Base-by-base conservation (phyloP, 257 asterid genomes). In the Primulina eburnea region DNA sequence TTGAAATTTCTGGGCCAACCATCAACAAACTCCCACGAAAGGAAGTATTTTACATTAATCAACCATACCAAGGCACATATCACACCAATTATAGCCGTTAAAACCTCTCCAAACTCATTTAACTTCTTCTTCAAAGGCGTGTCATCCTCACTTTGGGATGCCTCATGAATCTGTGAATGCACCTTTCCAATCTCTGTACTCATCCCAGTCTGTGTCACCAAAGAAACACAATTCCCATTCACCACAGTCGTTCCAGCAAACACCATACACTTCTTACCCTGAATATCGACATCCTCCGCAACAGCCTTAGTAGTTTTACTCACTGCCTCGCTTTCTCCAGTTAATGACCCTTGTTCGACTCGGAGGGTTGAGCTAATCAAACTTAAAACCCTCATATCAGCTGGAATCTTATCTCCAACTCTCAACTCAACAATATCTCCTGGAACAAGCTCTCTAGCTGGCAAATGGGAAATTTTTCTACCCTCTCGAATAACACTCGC, bases 191-290 rank as follows among this genome's bases (percentile, higher is more conserved):
- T 86, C 87, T 94, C 99, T 0, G 99, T 86, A 76, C 66, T 83
- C 99, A 94, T 94, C 73, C 99, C 99, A 34, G 81, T 94, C 65
- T 88, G 86, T 30, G 92, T 91, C 64, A 91, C 99, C 85, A 94
- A 79, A 70, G 95, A 91, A 47, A 91, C 74, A 75, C 98, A 89
- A 62, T 88, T 79, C 68, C 99, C 99, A 69, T 94, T 94, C 73
- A 94, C 99, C 78, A 94, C 94, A 29, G 99, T 91, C 0, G 98
- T 94, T 68, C 99, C 98, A 53, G 99, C 96, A 84, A 94, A 94
- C 65, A 94, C 92, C 96, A 94, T 89, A 69, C 97, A 88, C 77
- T 89, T 94, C 79, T 94, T 94, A 52, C 99, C 98, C 80, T 91
- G 99, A 76, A 94, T 91, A 81, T 94, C 99, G 57, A 89, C 95